Evolutionary conservation across 169 alveolate genomes (phyloP), one percentile per base, ranked within the genome.

Genomic region (Plasmodium reichenowi): DNA sequence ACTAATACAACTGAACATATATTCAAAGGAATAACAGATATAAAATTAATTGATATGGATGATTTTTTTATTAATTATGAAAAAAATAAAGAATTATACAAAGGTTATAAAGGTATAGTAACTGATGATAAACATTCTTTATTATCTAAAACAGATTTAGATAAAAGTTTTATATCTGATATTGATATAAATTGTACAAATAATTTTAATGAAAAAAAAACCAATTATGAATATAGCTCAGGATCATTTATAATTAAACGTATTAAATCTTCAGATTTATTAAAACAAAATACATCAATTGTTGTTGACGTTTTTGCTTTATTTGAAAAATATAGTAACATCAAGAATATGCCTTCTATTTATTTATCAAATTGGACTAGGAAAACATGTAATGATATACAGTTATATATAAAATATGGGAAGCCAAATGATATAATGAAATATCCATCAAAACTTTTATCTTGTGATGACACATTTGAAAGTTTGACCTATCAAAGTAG

Each of bases 381-480:
- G 59, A 83, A 83, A 83, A 56, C 74, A 12, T 83, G 91, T 54
- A 83, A 83, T 22, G 43, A 83, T 70, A 83, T 83, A 56, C 91
- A 83, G 20, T 73, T 83, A 50, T 83, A 70, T 48, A n/a, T 83
- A 32, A 83, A 70, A 48, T 83, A 83, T 48, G 72, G 52, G 45
- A 72, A 83, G 43, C 64, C 85, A 50, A 83, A 83, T 50, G 85
- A 38, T 20, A 45, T 83, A 17, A 70, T 83, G 86, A 58, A 67
- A 4, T 83, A 83, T 32, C 91, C 91, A 10, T 83, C 91, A 45
- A 32, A 29, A 15, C 15, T 83, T 29, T 63, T 83, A 60, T 56
- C 91, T 26, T 83, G 91, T 48, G 74, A 83, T 70, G 83, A 83
- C 48, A 83, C 91, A 59, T 83, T 83, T 83, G 91, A 83, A 58